Base-by-base conservation (phyloP, 768 basidiomycete species). In the Trametes cingulata region DNA sequence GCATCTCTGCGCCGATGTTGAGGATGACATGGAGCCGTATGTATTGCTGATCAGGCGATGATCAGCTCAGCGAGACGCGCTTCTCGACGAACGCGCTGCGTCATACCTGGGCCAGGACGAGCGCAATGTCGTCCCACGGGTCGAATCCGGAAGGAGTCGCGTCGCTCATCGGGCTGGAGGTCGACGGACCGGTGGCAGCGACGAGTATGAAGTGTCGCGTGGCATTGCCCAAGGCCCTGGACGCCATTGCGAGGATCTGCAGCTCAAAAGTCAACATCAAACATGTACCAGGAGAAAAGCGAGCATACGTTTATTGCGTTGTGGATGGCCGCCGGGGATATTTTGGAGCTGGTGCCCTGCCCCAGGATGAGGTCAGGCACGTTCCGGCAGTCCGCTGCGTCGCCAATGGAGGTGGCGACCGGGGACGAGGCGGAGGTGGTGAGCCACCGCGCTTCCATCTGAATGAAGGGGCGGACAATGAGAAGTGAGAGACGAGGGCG, bases 21-120 rank as follows among this genome's bases (percentile, higher is more conserved):
- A 84, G 72, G 49, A 87, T 77, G 74, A 87, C 74, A 68, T 87
- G 86, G 64, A 81, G 82, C 56, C 81, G 80, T 46, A 87, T 83
- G 48, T 78, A 72, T 43, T 77, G 74, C 86, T 87, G 65, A 51
- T 58, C 53, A 52, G 56, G 50, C 61, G 24, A 57, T 48, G 25
- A 79, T 77, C 27, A 82, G 71, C 22, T 72, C 66, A 45, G 72
- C 67, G 78, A 80, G 81, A 49, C 75, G 70, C 24, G 76, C 74
- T 66, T 71, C 73, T 36, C 65, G 72, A 59, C 17, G 54, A 15
- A 19, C 41, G 25, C 56, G 22, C 41, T 29, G 56, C 56, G 47
- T 57, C 56, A 49, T 57, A 67, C 66, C 66, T 67, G 66, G 27
- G 55, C 57, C 15, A 67, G 48, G 15, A 59, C 54, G 36, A 62